Conservation (phyloP, 768 basidiomycete species). For the Termitomyces sp. region DNA sequence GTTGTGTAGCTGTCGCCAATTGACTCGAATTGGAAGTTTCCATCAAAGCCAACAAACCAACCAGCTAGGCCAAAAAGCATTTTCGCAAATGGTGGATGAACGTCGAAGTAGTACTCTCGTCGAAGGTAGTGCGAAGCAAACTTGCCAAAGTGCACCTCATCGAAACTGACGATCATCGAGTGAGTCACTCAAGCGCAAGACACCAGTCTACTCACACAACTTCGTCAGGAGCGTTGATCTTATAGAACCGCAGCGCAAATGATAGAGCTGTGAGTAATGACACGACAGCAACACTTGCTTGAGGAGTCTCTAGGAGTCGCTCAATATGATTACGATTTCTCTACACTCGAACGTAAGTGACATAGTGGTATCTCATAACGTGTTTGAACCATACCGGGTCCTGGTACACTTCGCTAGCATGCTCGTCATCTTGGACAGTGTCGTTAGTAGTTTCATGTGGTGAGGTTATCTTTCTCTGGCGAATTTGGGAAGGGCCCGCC, state of each 20-base stretch:
- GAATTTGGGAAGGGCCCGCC: conserved; percentile 14
- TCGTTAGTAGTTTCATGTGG: conserved; percentile 17
- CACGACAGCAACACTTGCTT: conserved; percentile 59
- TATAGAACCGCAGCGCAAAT: conserved; percentile 85
- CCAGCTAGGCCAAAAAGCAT: conserved; percentile 90
- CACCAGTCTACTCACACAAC: conserved; percentile 64
- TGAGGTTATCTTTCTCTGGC: conserved; percentile 10
- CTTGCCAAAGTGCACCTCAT: conserved; percentile 98
- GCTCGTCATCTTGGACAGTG: conserved; percentile 46
- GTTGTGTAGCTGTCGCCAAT: conserved; percentile 92
- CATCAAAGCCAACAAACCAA: conserved; percentile 96
- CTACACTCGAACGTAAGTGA: conserved; percentile 23
- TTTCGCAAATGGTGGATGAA: conserved; percentile 97
- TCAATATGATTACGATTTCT: conserved; percentile 56
- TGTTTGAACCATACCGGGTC: conserved; percentile 35
- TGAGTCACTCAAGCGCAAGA: not conserved
- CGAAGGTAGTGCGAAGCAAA: conserved; percentile 93
- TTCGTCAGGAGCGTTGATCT: conserved; percentile 91
- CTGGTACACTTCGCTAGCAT: conserved; percentile 41
- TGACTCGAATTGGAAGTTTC: conserved; percentile 87
- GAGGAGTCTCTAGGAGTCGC: conserved; percentile 52
- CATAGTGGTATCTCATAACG: not conserved
- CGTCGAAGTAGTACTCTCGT: conserved; percentile 98
- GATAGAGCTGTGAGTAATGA: conserved; percentile 65
- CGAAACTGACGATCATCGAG: conserved; percentile 53